Conservation (phyloP, 2,329 filamentous ascomycete species). For the Neofusicoccum cordaticola region DNA sequence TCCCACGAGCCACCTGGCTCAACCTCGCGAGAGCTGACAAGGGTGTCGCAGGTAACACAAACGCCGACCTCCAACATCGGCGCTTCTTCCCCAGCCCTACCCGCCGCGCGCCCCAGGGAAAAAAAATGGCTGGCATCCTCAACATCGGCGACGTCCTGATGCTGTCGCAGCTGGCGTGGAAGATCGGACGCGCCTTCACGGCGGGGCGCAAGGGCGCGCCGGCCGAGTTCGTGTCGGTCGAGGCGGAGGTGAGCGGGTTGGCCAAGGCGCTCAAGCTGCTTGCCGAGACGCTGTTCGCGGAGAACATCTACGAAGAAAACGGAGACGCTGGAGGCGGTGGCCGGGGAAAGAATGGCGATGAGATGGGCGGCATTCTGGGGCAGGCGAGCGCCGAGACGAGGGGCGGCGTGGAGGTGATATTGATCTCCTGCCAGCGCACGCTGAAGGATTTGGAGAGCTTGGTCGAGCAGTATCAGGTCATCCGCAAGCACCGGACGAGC, state of each 20-base stretch:
- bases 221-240: constrained; percentile 42
- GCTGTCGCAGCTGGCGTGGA: constrained; percentile 48
- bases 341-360: not conserved
- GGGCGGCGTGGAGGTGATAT: constrained; percentile 38
- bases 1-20: not conserved
- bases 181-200: constrained; percentile 44
- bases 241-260: constrained; percentile 41
- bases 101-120: not conserved
- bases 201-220: constrained; percentile 40
- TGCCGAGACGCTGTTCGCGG: constrained; percentile 42
- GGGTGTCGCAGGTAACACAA: not conserved
- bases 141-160: constrained; percentile 45
- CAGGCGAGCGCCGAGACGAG: constrained; percentile 35
- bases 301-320: constrained; percentile 20
- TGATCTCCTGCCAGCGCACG: constrained; percentile 39
- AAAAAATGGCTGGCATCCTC: constrained; percentile 32
- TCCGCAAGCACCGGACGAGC: constrained; percentile 40
- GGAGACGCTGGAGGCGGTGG: constrained; percentile 13
- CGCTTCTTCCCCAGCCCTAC: not conserved
- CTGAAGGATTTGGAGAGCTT: constrained; percentile 45
- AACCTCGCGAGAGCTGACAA: not conserved
- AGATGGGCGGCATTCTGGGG: constrained; percentile 27
- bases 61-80: not conserved
- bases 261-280: constrained; percentile 44
- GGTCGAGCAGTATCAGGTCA: constrained; percentile 45